phyloP scores from a whole-genome alignment of 202 grass and related monocot genomes.

The Zizania palustris region DNA sequence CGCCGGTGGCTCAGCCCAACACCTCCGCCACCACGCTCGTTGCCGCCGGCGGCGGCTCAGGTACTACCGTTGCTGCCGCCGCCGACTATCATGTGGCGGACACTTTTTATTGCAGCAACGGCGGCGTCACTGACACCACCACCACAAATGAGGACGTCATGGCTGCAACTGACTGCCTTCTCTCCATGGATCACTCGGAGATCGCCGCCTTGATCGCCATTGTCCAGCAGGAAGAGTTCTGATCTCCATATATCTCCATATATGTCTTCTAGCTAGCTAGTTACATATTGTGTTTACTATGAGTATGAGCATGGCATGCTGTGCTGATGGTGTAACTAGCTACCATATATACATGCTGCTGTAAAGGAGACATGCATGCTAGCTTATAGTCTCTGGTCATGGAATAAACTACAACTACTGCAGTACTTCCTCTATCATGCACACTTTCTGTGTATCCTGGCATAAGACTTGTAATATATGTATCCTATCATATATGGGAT shows the following conservation, averaged over 20 bases:
- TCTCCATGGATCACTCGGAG: conserved; percentile 5
- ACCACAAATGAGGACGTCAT: conserved; percentile 3
- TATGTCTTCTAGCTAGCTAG: neutral
- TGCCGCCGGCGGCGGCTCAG: no score
- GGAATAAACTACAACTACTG: neutral
- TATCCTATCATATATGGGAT: neutral
- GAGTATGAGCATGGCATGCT: conserved; percentile 14
- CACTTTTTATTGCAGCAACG: neutral
- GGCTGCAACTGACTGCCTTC: neutral
- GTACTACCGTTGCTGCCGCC: neutral
- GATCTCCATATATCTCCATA: neutral
- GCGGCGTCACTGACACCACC: neutral
- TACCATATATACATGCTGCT: neutral
- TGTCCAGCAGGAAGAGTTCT: neutral
- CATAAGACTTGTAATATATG: conserved; percentile 5
- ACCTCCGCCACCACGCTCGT: neutral
- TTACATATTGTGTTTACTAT: neutral
- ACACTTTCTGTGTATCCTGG: neutral
- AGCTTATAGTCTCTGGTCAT: neutral
- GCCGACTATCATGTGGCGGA: neutral
- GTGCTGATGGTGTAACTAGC: neutral
- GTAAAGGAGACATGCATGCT: neutral
- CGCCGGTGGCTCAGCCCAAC: neutral
- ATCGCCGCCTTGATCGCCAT: neutral
- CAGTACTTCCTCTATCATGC: neutral